These are phyloP conservation scores for Xylaria multiplex DNA, from an alignment of 2,329 filamentous ascomycete genomes.

Conservation along the genomic window DNA sequence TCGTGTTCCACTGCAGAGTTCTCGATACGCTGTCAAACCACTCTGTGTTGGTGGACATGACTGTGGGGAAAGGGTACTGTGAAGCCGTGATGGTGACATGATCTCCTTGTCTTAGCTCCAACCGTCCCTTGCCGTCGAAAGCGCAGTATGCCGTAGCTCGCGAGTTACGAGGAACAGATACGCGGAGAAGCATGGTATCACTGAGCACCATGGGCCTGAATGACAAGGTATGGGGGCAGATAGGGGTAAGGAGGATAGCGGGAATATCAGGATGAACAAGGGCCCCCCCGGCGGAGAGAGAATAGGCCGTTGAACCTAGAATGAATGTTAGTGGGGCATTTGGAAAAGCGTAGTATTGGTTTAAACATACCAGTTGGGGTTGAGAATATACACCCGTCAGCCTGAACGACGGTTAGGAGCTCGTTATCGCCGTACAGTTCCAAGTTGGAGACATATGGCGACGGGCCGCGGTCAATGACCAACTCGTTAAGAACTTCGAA, in stretches of 20 bases:
- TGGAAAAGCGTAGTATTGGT: neutral
- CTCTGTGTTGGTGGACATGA: constrained; percentile 87
- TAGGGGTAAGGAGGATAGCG: constrained; percentile 94
- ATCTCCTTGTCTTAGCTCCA: constrained; percentile 92
- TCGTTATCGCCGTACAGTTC: constrained; percentile 97
- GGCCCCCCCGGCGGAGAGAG: constrained; percentile 91
- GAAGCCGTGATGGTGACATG: constrained; percentile 96
- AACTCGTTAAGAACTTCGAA: constrained; percentile 99
- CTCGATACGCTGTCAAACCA: constrained; percentile 97
- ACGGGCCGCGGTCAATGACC: constrained; percentile 96
- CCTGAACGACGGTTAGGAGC: constrained; percentile 93
- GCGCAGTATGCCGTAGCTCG: constrained; percentile 95
- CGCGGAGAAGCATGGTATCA: constrained; percentile 90
- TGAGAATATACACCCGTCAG: constrained; percentile 97
- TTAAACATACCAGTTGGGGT: constrained; percentile 79
- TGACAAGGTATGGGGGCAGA: constrained; percentile 95
- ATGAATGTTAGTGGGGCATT: constrained; percentile 19
- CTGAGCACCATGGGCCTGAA: constrained; percentile 98
- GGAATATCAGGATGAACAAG: constrained; percentile 97
- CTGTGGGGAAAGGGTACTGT: constrained; percentile 96
- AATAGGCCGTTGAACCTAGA: constrained; percentile 86
- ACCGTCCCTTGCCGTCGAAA: constrained; percentile 95
- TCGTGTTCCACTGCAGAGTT: constrained; percentile 93
- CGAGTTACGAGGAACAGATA: constrained; percentile 84
- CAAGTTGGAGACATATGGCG: constrained; percentile 94